phyloP scores from a whole-genome alignment of 768 basidiomycete genomes.

The Tylopilus rubrobrunneus region DNA sequence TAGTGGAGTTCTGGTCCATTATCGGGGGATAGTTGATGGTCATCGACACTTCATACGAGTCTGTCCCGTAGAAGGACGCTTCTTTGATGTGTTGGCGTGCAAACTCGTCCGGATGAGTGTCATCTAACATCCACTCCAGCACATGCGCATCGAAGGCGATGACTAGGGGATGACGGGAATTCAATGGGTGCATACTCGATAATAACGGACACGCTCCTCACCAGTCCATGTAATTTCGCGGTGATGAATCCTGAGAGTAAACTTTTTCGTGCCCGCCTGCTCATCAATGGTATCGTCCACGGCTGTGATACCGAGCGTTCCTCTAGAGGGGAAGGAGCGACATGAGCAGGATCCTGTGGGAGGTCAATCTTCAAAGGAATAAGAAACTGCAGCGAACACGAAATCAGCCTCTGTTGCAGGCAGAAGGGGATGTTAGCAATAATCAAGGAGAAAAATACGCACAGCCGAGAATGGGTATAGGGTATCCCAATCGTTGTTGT shows the following conservation, averaged over 20 bases:
- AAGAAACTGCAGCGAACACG: slow-evolving; percentile 54
- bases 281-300: slow-evolving; percentile 55
- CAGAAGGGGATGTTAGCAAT: neutral
- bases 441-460: neutral
- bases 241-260: slow-evolving; percentile 70
- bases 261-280: slow-evolving; percentile 56
- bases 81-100: slow-evolving; percentile 90
- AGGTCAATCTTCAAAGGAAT: slow-evolving; percentile 78
- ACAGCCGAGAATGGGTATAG: slow-evolving; percentile 80
- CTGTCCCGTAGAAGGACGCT: slow-evolving; percentile 77
- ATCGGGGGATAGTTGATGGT: slow-evolving; percentile 50
- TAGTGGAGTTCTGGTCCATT: neutral
- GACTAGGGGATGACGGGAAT: slow-evolving; percentile 36
- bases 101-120: slow-evolving; percentile 70
- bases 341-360: slow-evolving; percentile 43
- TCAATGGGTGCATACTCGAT: neutral
- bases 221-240: slow-evolving; percentile 87
- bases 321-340: slow-evolving; percentile 44
- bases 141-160: slow-evolving; percentile 92
- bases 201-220: slow-evolving; percentile 23
- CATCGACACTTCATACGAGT: slow-evolving; percentile 71
- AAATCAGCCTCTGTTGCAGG: neutral
- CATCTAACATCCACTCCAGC: slow-evolving; percentile 76
- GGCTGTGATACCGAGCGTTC: slow-evolving; percentile 52
- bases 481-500: slow-evolving; percentile 86